Conservation (phyloP, 176 grass and related monocot species). For the Rhynchospora breviuscula region DNA sequence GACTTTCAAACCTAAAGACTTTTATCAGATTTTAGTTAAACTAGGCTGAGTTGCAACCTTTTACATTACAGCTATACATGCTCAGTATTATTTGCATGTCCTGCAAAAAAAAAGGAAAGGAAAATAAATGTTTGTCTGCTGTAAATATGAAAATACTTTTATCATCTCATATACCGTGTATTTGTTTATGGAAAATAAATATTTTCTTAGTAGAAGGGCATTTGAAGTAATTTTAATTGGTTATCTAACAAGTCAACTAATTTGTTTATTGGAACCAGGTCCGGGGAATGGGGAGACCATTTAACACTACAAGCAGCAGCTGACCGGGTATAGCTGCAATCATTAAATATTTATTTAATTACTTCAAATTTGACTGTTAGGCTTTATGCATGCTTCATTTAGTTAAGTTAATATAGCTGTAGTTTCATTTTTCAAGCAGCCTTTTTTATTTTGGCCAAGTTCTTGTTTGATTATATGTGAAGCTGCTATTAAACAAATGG, state of each 20-base stretch:
- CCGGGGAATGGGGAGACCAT: slow-evolving; percentile 95
- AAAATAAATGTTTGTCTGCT: neutral
- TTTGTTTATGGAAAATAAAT: neutral
- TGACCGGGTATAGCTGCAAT: slow-evolving; percentile 68
- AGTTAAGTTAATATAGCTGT: slow-evolving; percentile 1
- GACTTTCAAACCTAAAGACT: too few species aligned
- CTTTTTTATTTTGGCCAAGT: neutral
- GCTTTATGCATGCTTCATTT: slow-evolving; percentile 31
- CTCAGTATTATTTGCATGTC: neutral
- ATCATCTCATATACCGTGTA: neutral
- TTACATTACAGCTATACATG: neutral
- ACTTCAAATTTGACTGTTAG: slow-evolving; percentile 22
- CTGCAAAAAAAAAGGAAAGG: too few species aligned
- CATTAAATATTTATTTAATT: slow-evolving; percentile 28
- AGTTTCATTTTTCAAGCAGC: neutral
- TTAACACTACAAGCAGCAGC: slow-evolving; percentile 90
- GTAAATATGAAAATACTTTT: neutral
- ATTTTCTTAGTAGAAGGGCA: neutral
- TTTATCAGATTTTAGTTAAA: neutral
- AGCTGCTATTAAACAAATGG: neutral
- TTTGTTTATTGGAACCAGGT: slow-evolving; percentile 43
- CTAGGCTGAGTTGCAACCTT: neutral
- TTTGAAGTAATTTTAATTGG: slow-evolving; percentile 7
- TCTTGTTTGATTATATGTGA: neutral
- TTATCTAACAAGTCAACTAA: slow-evolving; percentile 21